These are phyloP conservation scores for Didymella pomorum DNA, from an alignment of 2,329 filamentous ascomycete genomes.

Conservation along the genomic window DNA sequence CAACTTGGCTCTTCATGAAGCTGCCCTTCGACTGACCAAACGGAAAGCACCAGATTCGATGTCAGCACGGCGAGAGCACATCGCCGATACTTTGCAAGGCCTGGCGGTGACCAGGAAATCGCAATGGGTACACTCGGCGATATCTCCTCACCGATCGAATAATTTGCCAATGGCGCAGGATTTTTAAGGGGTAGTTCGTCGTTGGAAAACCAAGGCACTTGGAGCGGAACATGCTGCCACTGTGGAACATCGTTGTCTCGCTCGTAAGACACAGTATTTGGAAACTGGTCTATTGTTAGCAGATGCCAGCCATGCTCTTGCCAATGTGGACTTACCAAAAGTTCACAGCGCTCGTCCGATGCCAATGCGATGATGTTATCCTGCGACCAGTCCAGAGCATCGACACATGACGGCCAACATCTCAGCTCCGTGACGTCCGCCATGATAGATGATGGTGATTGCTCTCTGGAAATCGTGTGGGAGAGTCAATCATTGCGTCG, in stretches of 20 bases:
- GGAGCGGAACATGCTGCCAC: conserved; percentile 53
- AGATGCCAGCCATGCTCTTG: neutral
- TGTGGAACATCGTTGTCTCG: conserved; percentile 43
- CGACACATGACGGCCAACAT: conserved; percentile 60
- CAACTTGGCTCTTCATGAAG: conserved; percentile 56
- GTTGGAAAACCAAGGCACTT: conserved; percentile 61
- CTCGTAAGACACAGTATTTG: conserved; percentile 41
- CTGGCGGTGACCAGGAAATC: conserved; percentile 65
- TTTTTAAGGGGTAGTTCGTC: conserved; percentile 57
- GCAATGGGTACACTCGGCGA: conserved; percentile 60
- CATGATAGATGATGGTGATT: conserved; percentile 29
- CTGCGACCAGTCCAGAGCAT: conserved; percentile 66
- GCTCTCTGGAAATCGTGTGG: neutral
- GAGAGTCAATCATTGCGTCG: conserved; percentile 4
- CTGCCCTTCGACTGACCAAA: conserved; percentile 62
- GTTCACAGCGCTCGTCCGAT: conserved; percentile 62
- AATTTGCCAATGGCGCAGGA: conserved; percentile 57
- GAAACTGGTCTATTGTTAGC: conserved; percentile 37
- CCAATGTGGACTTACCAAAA: conserved; percentile 54
- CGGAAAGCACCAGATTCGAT: conserved; percentile 63
- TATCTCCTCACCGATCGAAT: conserved; percentile 67
- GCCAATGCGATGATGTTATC: conserved; percentile 67
- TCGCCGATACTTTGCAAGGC: conserved; percentile 62
- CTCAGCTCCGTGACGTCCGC: conserved; percentile 45
- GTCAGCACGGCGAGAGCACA: conserved; percentile 65